Evolutionary conservation across 345 rosid genomes (phyloP).

Genomic region (Iberis pinnata): DNA sequence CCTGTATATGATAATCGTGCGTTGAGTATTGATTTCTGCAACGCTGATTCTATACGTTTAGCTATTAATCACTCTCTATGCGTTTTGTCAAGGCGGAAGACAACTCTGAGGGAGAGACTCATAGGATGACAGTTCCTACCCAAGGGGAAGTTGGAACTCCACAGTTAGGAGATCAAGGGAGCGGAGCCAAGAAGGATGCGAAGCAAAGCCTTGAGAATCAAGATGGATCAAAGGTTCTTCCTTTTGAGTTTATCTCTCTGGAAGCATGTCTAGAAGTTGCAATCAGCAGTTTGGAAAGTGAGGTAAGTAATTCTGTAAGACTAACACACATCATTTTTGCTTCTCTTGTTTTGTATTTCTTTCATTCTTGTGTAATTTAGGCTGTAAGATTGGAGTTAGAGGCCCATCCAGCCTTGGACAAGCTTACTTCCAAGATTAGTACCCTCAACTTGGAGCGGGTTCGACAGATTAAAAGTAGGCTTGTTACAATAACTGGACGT

Average conservation of each 20-base stretch:
- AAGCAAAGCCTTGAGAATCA: conserved; percentile 55
- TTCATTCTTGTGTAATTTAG: conserved; percentile 24
- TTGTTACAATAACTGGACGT: conserved; percentile 58
- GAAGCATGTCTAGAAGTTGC: conserved; percentile 81
- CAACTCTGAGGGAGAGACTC: conserved; percentile 38
- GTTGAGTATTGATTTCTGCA: neutral
- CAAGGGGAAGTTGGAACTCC: conserved; percentile 28
- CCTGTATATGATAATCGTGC: neutral
- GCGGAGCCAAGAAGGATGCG: conserved; percentile 42
- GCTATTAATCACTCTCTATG: neutral
- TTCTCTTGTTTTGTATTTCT: conserved; percentile 6
- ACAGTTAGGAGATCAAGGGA: conserved; percentile 30
- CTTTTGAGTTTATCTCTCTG: conserved; percentile 66
- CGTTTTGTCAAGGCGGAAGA: conserved; percentile 43
- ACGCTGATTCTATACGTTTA: conserved; percentile 8
- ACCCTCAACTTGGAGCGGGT: conserved; percentile 68
- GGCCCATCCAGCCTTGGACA: conserved; percentile 81
- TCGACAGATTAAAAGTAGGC: conserved; percentile 70
- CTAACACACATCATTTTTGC: neutral
- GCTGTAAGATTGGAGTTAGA: conserved; percentile 58
- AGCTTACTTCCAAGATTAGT: conserved; percentile 70
- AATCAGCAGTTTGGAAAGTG: conserved; percentile 58
- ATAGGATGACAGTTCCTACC: conserved; percentile 28
- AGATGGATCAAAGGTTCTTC: conserved; percentile 47
- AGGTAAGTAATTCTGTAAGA: conserved; percentile 37